Base-by-base conservation (phyloP, 495 filamentous ascomycete genomes). In the Letharia lupina region DNA sequence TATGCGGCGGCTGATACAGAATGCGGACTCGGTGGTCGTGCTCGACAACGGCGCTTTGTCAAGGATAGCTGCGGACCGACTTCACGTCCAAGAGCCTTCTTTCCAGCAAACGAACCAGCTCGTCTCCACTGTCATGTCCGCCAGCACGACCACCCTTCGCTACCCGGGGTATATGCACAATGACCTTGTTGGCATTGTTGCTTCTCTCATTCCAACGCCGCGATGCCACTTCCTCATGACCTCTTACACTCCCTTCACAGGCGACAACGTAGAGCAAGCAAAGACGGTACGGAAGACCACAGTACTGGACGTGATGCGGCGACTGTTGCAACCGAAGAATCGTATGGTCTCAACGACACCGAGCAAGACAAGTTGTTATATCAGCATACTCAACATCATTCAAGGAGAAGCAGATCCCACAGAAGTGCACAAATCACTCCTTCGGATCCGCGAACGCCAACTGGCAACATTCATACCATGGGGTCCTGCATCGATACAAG, bases 131-230 rank as follows among this genome's bases (percentile, higher is more conserved):
- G 95, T 98, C 69, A 98, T 98, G 94, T 97, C 93, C 35, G 94
- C 95, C 13, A 93, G 91, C 71, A 98, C 94, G 2, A 96, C 93
- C 9, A 96, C 94, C 11, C 87, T 98, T 42, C 85, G 94, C 66
- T 98, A 98, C 75, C 94, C 94, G 2, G 94, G 95, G 37, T 98
- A 98, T 73, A 98, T 98, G 95, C 94, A 98, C 79, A 98, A 98
- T 74, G 94, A 98, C 73, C 88, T 98, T 11, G 93, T 95, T 69
- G 91, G 93, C 72, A 97, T 98, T 72, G 86, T 98, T 58, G 95
- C 94, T 47, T 95, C 92, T 31, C 82, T 98, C 9, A 97, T 98
- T 61, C 94, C 94, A 12, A 98, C 92, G 0, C 94, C 94, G 18
- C 89, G 94, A 64, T 95, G 91, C 75, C 94, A 98, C 75, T 98